These are phyloP conservation scores for Hyphodiscus hymeniophilus DNA, from an alignment of 495 filamentous ascomycete species.

Conservation along the genomic window DNA sequence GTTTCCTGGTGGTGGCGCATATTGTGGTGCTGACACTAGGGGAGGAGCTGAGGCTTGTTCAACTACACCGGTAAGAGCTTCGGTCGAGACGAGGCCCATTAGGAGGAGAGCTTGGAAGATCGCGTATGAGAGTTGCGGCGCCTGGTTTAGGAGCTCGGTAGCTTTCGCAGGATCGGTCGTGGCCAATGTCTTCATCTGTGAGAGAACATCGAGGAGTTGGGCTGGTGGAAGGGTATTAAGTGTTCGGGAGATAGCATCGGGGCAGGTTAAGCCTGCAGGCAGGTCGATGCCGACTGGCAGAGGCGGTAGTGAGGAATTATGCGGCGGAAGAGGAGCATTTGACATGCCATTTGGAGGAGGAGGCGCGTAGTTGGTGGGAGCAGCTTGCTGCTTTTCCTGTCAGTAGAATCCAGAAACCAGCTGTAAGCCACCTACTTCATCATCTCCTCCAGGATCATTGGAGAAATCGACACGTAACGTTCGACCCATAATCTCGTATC, in stretches of 20 bases:
- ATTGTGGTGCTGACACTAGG: conserved; percentile 6
- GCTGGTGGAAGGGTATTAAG: conserved; percentile 75
- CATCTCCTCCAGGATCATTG: conserved; percentile 78
- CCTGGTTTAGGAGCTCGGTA: conserved; percentile 77
- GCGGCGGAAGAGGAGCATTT: conserved; percentile 16
- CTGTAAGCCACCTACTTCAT: conserved; percentile 26
- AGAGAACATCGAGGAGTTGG: conserved; percentile 88
- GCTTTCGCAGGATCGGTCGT: conserved; percentile 74
- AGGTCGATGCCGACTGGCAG: conserved; percentile 80
- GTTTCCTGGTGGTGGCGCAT: conserved; percentile 5
- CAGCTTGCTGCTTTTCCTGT: conserved; percentile 6
- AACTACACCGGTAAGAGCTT: conserved; percentile 22
- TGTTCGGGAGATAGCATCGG: conserved; percentile 86
- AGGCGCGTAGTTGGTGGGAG: conserved; percentile 13
- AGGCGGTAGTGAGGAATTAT: conserved; percentile 50
- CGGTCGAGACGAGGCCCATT: conserved; percentile 67
- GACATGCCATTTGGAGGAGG: conserved; percentile 18
- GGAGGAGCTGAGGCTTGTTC: conserved; percentile 25
- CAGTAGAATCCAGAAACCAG: too few species aligned
- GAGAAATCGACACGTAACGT: conserved; percentile 93
- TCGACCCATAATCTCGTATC: conserved; percentile 91
- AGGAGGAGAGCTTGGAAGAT: conserved; percentile 92
- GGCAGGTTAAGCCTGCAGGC: conserved; percentile 68
- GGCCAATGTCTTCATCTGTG: conserved; percentile 87
- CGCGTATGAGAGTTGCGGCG: conserved; percentile 89